phyloP scores from a whole-genome alignment of 176 grass and related monocot genomes.

The Oryza glumipatula region DNA sequence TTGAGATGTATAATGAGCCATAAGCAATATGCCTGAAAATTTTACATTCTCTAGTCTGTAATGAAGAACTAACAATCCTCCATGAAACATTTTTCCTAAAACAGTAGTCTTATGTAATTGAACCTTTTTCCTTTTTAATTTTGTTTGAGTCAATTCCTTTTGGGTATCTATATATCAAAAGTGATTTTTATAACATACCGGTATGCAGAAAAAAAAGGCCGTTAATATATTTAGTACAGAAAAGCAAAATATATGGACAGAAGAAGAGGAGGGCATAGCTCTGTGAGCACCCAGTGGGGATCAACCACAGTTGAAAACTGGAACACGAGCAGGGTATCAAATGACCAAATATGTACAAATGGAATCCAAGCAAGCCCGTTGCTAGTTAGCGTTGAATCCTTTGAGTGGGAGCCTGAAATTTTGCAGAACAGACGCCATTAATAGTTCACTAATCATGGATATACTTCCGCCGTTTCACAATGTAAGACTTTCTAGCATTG shows the following conservation, averaged over 20 bases:
- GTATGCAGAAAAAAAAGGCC: neutral
- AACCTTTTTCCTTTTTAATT: neutral
- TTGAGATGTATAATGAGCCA: neutral
- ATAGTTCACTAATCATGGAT: neutral
- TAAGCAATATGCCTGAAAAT: neutral
- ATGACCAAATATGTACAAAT: neutral
- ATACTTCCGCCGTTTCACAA: neutral
- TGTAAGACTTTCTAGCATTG: too few species aligned
- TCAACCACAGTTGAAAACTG: neutral
- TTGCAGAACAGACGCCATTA: conserved; percentile 6
- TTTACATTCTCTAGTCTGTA: neutral
- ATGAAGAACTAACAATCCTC: neutral
- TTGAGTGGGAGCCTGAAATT: conserved; percentile 33
- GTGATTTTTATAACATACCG: neutral
- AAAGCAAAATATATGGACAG: neutral
- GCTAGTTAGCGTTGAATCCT: neutral
- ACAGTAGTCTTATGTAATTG: neutral
- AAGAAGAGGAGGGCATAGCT: neutral
- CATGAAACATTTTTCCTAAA: neutral
- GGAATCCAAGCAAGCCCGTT: neutral
- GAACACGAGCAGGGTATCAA: neutral
- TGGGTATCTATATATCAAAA: neutral
- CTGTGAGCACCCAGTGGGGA: neutral
- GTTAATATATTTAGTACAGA: neutral
- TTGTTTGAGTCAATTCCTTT: neutral